These are phyloP conservation scores for Vigna radiata DNA, from an alignment of 306 rosid species.

Conservation along the genomic window DNA sequence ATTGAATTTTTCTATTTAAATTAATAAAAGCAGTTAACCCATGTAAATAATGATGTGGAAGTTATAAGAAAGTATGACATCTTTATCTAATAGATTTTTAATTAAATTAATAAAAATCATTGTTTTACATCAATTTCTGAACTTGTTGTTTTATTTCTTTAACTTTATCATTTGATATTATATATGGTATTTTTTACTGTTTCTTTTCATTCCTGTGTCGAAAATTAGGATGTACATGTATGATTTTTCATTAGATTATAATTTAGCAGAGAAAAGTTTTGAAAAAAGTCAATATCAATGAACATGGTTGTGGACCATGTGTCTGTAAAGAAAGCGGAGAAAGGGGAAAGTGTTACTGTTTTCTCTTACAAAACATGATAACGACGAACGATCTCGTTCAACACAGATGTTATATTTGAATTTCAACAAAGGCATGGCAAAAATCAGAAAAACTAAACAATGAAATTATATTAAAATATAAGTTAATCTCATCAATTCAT, in stretches of 20 bases:
- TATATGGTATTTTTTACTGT: background rate
- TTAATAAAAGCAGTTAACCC: too few species aligned
- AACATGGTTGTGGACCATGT: conserved; percentile 50
- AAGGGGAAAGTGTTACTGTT: conserved; percentile 35
- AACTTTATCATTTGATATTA: background rate
- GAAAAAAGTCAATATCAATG: conserved; percentile 51
- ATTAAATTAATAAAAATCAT: too few species aligned
- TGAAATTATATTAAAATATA: background rate
- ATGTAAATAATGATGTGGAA: too few species aligned
- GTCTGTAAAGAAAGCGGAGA: conserved; percentile 41
- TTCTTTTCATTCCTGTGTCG: background rate
- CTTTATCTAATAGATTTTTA: too few species aligned
- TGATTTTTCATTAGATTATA: background rate
- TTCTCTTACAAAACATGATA: conserved; percentile 41
- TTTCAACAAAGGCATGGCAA: conserved; percentile 13
- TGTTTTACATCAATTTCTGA: background rate
- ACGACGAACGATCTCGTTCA: conserved; percentile 27
- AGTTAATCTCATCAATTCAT: too few species aligned
- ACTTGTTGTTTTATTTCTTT: background rate
- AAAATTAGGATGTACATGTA: conserved; percentile 10
- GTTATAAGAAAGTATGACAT: too few species aligned
- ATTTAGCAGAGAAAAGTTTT: conserved; percentile 32
- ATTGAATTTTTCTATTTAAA: too few species aligned
- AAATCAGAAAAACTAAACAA: background rate
- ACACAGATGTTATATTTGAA: conserved; percentile 18